Evolutionary conservation across 495 filamentous ascomycete genomes (phyloP), one percentile per base, ranked within the genome.

Genomic region (Aspergillus ostianus): DNA sequence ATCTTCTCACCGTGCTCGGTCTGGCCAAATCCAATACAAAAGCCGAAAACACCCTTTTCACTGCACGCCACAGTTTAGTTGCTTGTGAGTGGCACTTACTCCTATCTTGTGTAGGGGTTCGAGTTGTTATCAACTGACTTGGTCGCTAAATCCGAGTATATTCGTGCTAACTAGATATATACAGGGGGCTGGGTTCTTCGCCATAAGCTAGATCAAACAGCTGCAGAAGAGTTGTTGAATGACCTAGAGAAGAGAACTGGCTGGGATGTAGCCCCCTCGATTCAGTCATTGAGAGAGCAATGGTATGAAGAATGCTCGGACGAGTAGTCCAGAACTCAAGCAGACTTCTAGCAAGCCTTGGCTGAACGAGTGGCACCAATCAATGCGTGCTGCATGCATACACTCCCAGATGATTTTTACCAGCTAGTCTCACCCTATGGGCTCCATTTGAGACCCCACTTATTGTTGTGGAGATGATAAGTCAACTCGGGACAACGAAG

Each of bases 141-240:
- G 10, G 10, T 32, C 29, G 13, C 36, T 12, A 15, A 13, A 17
- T 41, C 36, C 9, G 36, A 41, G 1, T 20, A 21, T 17, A 49
- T 6, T 27, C 13, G 23, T 18, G 30, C 53, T 51, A 46, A 52
- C 23, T 26, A 15, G 52, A 0, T 4, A 30, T 21, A 46, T 19
- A 23, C 12, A 71, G 70, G 67, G 68, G 68, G 70, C 4, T 71
- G 70, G 68, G 59, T 69, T 23, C 61, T 73, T 18, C 68, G 68
- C 17, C 51, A 67, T 60, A 51, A 45, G 47, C 60, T 56, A n/a
- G 68, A 71, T 19, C 70, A 71, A 57, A 45, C 60, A 41, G 67
- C 68, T 0, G 68, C 70, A 20, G 68, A 71, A 49, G 46, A 29
- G 47, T 51, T 71, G 23, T 55, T 69, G 15, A 59, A 53, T 36